These are phyloP conservation scores for Chrysosporium keratinophilum DNA, from an alignment of 2,329 filamentous ascomycete species.

Conservation along the genomic window DNA sequence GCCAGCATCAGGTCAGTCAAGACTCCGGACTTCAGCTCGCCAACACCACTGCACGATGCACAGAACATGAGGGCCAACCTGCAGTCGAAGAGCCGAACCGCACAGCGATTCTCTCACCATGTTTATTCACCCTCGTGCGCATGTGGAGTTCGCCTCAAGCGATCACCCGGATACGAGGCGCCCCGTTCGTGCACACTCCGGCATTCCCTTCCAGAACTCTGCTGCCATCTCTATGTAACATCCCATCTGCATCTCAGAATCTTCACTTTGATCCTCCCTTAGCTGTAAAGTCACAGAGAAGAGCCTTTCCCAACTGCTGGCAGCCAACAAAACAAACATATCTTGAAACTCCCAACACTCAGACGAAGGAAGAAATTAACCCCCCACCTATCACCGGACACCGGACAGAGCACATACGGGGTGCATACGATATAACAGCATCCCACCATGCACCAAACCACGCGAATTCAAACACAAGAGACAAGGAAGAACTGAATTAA, in stretches of 20 bases:
- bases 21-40: no score
- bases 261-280: background rate
- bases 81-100: no score
- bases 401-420: background rate
- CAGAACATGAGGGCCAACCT: no score
- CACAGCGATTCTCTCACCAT: background rate
- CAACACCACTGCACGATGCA: no score
- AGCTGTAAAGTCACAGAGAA: background rate
- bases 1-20: no score
- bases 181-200: background rate
- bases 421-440: no score
- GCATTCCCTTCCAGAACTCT: background rate
- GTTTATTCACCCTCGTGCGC: background rate
- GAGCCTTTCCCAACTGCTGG: background rate
- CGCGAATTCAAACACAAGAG: background rate
- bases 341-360: background rate
- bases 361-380: background rate
- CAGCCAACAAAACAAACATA: background rate
- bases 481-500: background rate
- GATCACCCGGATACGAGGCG: conserved; percentile 9
- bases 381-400: background rate
- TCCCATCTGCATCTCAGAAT: background rate
- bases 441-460: no score
- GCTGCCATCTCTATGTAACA: background rate
- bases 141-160: background rate